Percentiles rank a stretch among this genome's conserved stretches.
These are phyloP conservation scores for Globisporangium echinulatum DNA, from an alignment of 352 stramenopile genomes.

Conservation along the genomic window DNA sequence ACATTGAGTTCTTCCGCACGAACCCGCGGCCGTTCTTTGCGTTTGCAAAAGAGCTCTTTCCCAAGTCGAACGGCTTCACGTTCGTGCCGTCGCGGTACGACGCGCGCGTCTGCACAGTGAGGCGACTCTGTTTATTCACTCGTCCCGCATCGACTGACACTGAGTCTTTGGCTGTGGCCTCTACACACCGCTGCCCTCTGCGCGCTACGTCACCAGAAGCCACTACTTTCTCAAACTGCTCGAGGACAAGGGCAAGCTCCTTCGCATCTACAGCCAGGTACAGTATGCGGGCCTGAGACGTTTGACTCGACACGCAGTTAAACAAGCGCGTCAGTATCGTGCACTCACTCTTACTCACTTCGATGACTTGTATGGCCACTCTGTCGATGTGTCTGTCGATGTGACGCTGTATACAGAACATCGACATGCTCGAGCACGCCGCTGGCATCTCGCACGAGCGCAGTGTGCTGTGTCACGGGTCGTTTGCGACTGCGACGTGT, in stretches of 20 bases:
- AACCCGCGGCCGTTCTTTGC: slow-evolving; percentile 97
- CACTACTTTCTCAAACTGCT: slow-evolving; percentile 96
- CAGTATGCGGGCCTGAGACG: neutral
- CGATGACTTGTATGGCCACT: neutral
- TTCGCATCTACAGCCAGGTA: slow-evolving; percentile 90
- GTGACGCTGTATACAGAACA: slow-evolving; percentile 83
- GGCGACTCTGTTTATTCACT: too few relatives aligned
- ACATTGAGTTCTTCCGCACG: slow-evolving; percentile 96
- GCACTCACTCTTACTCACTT: neutral
- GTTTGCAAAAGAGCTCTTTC: slow-evolving; percentile 90
- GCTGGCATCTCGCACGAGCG: slow-evolving; percentile 90
- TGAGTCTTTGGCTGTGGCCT: too few relatives aligned
- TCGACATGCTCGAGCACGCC: slow-evolving; percentile 95
- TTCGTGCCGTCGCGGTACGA: slow-evolving; percentile 63
- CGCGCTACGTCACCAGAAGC: slow-evolving; percentile 31
- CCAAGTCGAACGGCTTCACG: slow-evolving; percentile 73
- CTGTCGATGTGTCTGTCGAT: too few relatives aligned
- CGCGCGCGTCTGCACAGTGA: too few relatives aligned
- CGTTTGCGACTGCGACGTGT: slow-evolving; percentile 90
- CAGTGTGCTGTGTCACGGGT: slow-evolving; percentile 93
- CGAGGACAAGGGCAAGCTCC: slow-evolving; percentile 89
- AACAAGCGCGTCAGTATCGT: too few relatives aligned
- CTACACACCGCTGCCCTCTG: too few relatives aligned
- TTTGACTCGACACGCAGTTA: too few relatives aligned
- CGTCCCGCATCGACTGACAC: neutral